Conservation (phyloP, 2,329 filamentous ascomycete species). For the Orbilia ellipsospora region DNA sequence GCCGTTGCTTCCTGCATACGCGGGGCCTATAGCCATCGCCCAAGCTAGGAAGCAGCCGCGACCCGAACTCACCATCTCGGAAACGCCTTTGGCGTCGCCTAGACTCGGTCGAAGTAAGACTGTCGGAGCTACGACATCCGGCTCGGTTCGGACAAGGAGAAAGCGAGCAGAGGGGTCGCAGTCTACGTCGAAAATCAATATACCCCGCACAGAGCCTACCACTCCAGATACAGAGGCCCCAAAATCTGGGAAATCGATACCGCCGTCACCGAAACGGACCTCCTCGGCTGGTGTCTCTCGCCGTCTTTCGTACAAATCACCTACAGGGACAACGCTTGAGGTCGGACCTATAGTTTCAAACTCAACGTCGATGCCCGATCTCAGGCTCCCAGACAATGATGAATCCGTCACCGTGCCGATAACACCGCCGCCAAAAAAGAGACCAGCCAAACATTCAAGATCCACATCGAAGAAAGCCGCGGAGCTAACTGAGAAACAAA, state of each 20-base stretch:
- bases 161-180: constrained; percentile 61
- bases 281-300: constrained; percentile 38
- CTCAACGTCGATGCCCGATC: constrained; percentile 59
- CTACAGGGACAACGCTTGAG: constrained; percentile 34
- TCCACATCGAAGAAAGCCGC: constrained; percentile 29
- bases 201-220: constrained; percentile 36
- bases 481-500: constrained; percentile 73
- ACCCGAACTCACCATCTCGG: constrained; percentile 71
- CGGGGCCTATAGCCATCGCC: constrained; percentile 81
- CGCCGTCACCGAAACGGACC: constrained; percentile 48
- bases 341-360: constrained; percentile 29
- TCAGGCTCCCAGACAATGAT: constrained; percentile 45
- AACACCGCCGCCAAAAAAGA: constrained; percentile 57
- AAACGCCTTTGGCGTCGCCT: constrained; percentile 67
- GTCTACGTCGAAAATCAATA: constrained; percentile 43
- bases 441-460: constrained; percentile 36
- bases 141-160: constrained; percentile 62
- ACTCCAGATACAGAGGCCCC: constrained; percentile 40
- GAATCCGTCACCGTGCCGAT: constrained; percentile 56
- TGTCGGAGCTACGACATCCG: constrained; percentile 67
- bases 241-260: constrained; percentile 54
- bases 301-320: constrained; percentile 41
- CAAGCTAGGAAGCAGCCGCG: constrained; percentile 81
- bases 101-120: constrained; percentile 77
- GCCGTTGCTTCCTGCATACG: constrained; percentile 79